phyloP scores from a whole-genome alignment of 495 filamentous ascomycete genomes.

The Penicillium cinerascens region DNA sequence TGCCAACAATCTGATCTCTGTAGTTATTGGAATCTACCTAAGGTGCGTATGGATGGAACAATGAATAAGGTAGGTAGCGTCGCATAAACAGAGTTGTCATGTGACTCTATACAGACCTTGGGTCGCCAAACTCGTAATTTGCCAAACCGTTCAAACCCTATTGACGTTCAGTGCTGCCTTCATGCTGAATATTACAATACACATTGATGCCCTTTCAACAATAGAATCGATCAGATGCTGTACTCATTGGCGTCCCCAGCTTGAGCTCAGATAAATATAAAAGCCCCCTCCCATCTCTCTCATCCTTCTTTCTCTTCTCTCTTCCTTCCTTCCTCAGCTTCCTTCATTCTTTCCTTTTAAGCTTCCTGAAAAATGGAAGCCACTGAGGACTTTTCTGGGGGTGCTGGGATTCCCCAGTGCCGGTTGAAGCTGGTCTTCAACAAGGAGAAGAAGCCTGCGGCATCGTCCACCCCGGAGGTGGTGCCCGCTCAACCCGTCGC shows the following conservation, averaged over 20 bases:
- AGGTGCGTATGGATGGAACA: too few species aligned
- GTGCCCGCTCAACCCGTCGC: neutral
- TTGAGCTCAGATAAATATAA: neutral
- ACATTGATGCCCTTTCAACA: neutral
- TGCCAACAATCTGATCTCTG: too few species aligned
- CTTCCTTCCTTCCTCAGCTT: neutral
- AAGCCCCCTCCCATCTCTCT: conserved; percentile 1
- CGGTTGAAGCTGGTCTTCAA: neutral
- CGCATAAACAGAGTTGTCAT: conserved; percentile 12
- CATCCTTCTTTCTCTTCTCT: neutral
- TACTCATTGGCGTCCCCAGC: neutral
- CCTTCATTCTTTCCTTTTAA: neutral
- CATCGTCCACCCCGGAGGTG: neutral
- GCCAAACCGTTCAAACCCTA: neutral
- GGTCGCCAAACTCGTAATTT: conserved; percentile 10
- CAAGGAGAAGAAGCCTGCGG: neutral
- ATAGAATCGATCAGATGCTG: neutral
- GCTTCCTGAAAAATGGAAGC: neutral
- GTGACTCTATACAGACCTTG: conserved; percentile 35
- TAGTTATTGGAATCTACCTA: too few species aligned
- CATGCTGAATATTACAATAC: neutral
- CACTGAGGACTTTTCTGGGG: neutral
- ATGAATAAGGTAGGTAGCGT: neutral
- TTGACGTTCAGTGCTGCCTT: neutral
- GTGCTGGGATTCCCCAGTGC: neutral